Base-by-base conservation (phyloP, 352 stramenopile species). In the Globisporangium heterothallicum region DNA sequence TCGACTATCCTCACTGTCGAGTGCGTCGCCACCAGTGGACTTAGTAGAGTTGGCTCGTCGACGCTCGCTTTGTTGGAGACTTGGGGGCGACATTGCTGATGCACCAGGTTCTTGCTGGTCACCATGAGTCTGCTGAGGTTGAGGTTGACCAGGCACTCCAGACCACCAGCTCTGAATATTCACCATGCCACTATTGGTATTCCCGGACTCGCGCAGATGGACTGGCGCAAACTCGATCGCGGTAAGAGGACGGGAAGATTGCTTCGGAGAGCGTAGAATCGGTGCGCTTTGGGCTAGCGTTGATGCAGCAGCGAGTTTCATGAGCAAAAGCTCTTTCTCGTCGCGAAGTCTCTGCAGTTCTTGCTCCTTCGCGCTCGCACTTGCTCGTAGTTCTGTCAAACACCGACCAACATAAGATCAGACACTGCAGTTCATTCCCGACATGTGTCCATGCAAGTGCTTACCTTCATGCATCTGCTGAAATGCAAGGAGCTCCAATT, bases 161-260 rank as follows among this genome's bases (percentile, higher is more conserved):
- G 72, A 57, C 77, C 77, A 88, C 72, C 77, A 88, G 47, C 50
- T 79, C 9, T 83, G 70, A 32, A 88, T 86, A 29, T 65, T 71
- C 45, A 46, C 49, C 40, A 45, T 57, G 2, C 62, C 42, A 10
- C 35, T 61, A 49, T 40, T 32, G 50, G 58, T 13, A 53, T 24
- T 48, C 57, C 53, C 10, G 18, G 16, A n/a, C 12, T 38, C 32
- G 14, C 32, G 32, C 30, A 36, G 6, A 8, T 16, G 22, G 30
- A 19, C 40, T 4, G 42, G 38, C 6, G n/a, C 63, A 12, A 66
- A 13, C 9, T 78, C 72, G 1, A 72, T 45, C 6, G 66, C 59
- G 19, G 63, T 68, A 16, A 57, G 50, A 8, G 66, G 61, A 14
- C 62, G 68, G 12, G 53, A 10, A 8, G 44, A 26, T 16, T 30